phyloP scores from a whole-genome alignment of 352 stramenopile genomes.

The Globisporangium nunn region DNA sequence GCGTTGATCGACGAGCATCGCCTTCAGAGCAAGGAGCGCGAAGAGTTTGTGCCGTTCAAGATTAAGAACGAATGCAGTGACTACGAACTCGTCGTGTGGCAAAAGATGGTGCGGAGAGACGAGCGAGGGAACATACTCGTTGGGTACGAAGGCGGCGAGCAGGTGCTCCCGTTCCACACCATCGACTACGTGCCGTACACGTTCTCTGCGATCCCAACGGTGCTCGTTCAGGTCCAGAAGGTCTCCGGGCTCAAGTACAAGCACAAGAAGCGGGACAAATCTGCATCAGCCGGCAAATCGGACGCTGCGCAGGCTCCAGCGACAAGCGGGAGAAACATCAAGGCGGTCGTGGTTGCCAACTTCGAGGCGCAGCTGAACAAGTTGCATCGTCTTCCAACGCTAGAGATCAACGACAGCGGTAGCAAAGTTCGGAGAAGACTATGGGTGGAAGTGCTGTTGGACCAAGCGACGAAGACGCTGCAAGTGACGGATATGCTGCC shows the following conservation, averaged over 20 bases:
- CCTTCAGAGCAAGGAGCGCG: conserved; percentile 33
- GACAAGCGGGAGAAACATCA: background rate
- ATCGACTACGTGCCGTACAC: conserved; percentile 75
- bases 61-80: conserved; percentile 83
- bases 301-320: background rate
- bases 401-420: conserved; percentile 61
- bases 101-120: conserved; percentile 61
- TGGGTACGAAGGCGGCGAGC: conserved; percentile 59
- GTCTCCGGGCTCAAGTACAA: conserved; percentile 33
- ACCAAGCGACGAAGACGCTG: conserved; percentile 76
- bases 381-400: conserved; percentile 68
- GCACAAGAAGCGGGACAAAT: conserved; percentile 17
- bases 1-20: conserved; percentile 10
- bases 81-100: conserved; percentile 71
- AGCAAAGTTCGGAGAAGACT: conserved; percentile 50
- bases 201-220: conserved; percentile 48
- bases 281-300: background rate
- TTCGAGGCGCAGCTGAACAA: conserved; percentile 82
- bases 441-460: conserved; percentile 71
- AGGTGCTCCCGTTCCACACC: conserved; percentile 70
- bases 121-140: conserved; percentile 33
- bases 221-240: conserved; percentile 74
- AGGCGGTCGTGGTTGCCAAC: conserved; percentile 38
- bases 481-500: conserved; percentile 77
- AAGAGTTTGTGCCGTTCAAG: conserved; percentile 67